phyloP scores from a whole-genome alignment of 2,329 filamentous ascomycete species.

The Phialophora expanda region DNA sequence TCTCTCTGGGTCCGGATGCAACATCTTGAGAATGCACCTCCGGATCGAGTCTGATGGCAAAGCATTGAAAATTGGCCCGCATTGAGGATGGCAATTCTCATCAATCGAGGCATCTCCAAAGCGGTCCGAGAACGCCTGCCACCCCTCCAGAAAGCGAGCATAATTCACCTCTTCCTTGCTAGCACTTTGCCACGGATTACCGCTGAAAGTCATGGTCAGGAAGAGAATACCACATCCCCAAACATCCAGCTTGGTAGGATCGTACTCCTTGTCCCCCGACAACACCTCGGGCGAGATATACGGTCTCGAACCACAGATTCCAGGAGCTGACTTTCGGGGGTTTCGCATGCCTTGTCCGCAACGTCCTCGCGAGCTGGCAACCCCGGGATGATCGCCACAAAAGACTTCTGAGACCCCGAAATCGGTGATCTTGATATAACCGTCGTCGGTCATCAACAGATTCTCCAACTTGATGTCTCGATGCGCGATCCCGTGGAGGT shows the following conservation, averaged over 20 bases:
- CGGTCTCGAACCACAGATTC: conserved; percentile 81
- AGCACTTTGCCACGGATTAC: conserved; percentile 75
- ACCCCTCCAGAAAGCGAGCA: conserved; percentile 67
- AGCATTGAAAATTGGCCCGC: conserved; percentile 66
- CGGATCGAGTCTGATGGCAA: conserved; percentile 72
- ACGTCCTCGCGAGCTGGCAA: conserved; percentile 72
- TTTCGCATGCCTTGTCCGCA: conserved; percentile 76
- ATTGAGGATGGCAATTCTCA: conserved; percentile 69
- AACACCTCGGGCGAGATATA: conserved; percentile 89
- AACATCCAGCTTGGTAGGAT: conserved; percentile 80
- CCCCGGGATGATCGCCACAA: conserved; percentile 77
- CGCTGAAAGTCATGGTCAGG: conserved; percentile 74
- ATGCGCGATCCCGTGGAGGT: conserved; percentile 83
- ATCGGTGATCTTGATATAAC: conserved; percentile 87
- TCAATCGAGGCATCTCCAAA: conserved; percentile 46
- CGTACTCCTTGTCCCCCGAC: conserved; percentile 67
- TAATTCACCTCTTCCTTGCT: conserved; percentile 65
- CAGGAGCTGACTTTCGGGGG: conserved; percentile 70
- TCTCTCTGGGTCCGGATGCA: conserved; percentile 75
- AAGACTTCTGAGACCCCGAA: conserved; percentile 91
- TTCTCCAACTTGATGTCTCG: conserved; percentile 92
- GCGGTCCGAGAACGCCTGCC: conserved; percentile 67
- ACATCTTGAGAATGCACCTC: conserved; percentile 76
- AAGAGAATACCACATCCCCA: conserved; percentile 87
- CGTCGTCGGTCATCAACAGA: conserved; percentile 75